phyloP scores from a whole-genome alignment of 2,329 filamentous ascomycete genomes.

The Penicillium sp. region DNA sequence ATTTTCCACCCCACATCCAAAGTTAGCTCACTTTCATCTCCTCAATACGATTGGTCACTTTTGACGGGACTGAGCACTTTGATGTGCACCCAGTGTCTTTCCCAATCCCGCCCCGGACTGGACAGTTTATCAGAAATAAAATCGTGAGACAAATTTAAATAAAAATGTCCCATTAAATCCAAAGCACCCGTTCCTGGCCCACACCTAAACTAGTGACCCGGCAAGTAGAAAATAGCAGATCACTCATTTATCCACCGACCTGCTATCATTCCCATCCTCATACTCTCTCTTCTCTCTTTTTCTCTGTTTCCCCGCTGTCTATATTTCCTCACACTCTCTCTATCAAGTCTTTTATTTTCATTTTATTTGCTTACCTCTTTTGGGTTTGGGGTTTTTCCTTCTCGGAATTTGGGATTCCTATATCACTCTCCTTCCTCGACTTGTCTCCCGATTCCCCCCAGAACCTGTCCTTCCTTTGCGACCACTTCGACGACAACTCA shows the following conservation, averaged over 20 bases:
- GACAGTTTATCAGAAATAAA: not conserved
- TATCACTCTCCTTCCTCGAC: constrained; percentile 31
- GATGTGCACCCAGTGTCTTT: constrained; percentile 8
- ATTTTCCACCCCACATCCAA: not conserved
- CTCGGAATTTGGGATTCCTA: constrained; percentile 22
- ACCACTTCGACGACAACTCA: constrained; percentile 6
- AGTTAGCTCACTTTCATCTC: not conserved
- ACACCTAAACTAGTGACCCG: constrained; percentile 28
- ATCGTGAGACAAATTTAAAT: constrained; percentile 7
- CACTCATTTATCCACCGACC: constrained; percentile 37
- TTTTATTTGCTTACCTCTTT: constrained; percentile 29
- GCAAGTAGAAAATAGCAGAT: constrained; percentile 36
- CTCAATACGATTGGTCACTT: constrained; percentile 7
- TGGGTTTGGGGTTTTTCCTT: constrained; percentile 29
- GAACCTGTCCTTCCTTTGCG: constrained; percentile 37
- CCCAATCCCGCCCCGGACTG: constrained; percentile 22
- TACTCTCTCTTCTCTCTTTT: constrained; percentile 34
- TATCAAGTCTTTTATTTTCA: constrained; percentile 25
- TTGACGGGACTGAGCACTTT: constrained; percentile 9
- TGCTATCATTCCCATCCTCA: constrained; percentile 23
- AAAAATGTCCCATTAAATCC: not conserved
- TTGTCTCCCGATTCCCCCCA: constrained; percentile 26
- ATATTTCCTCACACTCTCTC: constrained; percentile 24
- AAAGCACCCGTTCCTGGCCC: constrained; percentile 18
- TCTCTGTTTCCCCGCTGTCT: constrained; percentile 24